Base-by-base conservation (phyloP, 306 rosid genomes). In the Dryas alaskensis region DNA sequence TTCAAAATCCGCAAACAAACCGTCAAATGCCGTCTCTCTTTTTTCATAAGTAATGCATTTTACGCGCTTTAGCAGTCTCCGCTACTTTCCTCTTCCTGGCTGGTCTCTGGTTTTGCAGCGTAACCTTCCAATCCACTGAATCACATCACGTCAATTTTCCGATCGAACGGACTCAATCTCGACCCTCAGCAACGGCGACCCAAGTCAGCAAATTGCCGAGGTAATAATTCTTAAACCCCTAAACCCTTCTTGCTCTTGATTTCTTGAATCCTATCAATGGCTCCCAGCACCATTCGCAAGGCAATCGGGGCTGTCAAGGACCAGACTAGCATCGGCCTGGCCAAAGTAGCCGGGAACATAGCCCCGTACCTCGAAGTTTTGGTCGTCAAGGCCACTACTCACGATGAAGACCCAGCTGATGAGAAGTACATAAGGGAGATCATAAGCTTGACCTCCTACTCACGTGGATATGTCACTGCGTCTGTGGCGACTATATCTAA, bases 291-390 rank as follows among this genome's bases (percentile, higher is more conserved):
- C 17, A 89, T 93, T 74, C 92, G 97, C 13, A 93, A 89, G 83
- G 98, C 96, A 11, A 89, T 93, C 61, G 97, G 97, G 0, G 96
- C 87, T 0, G 91, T 93, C 72, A 93, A 93, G 81, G 98, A 93
- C 66, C 97, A 93, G 66, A 89, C 98, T 3, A 91, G 96, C 82
- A 93, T 93, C 53, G 84, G 96, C 86, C 83, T 93, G 52, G 98
- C 98, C 4, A 93, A 93, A 60, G 92, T 93, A 0, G 93, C 93
- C 6, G 97, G 97, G 0, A 91, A 82, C 70, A 75, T 88, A 75
- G 90, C 97, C 1, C 97, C 96, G 16, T 92, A 91, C 53, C 87
- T 89, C 1, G 98, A 93, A 72, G 97, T 93, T 10, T 79, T 93
- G 50, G 80, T 93, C 8, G 97, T 93, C 6, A 93, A 93, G 69